Evolutionary conservation across 2,329 filamentous ascomycete species (phyloP).

Genomic region (Aspergillaceae sp.): DNA sequence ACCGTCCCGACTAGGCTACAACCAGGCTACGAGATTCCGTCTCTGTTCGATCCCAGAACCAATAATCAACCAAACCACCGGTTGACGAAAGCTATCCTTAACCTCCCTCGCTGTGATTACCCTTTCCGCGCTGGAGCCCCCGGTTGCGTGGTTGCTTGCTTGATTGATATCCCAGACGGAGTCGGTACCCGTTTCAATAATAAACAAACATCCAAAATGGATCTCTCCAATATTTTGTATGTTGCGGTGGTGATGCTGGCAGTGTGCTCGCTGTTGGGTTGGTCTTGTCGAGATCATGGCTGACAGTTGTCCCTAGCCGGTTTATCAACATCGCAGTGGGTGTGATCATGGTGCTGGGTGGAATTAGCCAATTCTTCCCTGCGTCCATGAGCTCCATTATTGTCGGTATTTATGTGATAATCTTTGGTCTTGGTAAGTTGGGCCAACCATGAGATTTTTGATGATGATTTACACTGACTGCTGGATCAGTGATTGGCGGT

Average conservation of each 20-base stretch:
- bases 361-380: constrained; percentile 46
- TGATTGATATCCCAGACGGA: not conserved
- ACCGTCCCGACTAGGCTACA: no score
- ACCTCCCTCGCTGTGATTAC: no score
- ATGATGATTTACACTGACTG: constrained; percentile 13
- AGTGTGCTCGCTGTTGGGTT: not conserved
- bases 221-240: constrained; percentile 88
- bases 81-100: no score
- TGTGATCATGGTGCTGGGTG: constrained; percentile 78
- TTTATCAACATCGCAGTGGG: constrained; percentile 87
- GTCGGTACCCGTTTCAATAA: not conserved
- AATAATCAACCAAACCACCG: not conserved
- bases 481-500: constrained; percentile 54
- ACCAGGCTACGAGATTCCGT: no score
- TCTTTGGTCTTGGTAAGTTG: constrained; percentile 73
- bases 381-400: constrained; percentile 55
- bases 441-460: not conserved
- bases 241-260: constrained; percentile 28
- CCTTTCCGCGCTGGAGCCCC: not conserved
- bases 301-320: constrained; percentile 52
- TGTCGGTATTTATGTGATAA: constrained; percentile 75
- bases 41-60: not conserved
- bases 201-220: constrained; percentile 51
- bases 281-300: not conserved
- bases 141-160: no score